Conservation (phyloP, 305 asterid genomes). For the Fraxinus paxiana region DNA sequence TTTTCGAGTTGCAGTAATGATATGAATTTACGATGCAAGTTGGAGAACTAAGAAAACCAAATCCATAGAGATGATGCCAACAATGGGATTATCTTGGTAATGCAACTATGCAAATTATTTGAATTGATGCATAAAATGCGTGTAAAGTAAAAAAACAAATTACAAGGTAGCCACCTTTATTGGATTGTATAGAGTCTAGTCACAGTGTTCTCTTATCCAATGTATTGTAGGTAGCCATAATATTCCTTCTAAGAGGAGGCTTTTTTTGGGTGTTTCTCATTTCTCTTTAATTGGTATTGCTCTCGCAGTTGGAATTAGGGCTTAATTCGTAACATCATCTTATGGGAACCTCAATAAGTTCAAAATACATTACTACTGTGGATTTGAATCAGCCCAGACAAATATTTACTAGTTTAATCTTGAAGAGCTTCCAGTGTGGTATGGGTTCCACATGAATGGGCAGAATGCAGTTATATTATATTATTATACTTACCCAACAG, state of each 20-base stretch:
- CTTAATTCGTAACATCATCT: not conserved
- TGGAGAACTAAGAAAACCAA: not conserved
- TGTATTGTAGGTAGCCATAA: not conserved
- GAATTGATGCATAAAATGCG: not conserved
- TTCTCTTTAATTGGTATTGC: not conserved
- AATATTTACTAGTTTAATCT: not conserved
- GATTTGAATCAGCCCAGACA: not conserved
- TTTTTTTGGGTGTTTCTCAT: not conserved
- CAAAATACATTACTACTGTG: not conserved
- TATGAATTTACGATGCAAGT: not conserved
- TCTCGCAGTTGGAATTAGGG: not conserved
- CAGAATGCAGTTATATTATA: not conserved
- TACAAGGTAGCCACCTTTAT: not conserved
- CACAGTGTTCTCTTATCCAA: not conserved
- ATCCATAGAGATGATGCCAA: not conserved
- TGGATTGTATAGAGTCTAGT: not conserved
- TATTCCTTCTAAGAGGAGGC: not conserved
- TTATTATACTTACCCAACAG: not conserved
- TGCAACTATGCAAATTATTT: not conserved
- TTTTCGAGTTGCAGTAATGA: not conserved
- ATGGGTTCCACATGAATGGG: not conserved
- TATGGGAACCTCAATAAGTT: not conserved
- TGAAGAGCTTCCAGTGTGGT: not conserved
- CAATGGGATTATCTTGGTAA: not conserved
- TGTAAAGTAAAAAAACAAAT: not conserved